phyloP scores from a whole-genome alignment of 192 early-diverging fungal species.

The Glomus cerebriforme region DNA sequence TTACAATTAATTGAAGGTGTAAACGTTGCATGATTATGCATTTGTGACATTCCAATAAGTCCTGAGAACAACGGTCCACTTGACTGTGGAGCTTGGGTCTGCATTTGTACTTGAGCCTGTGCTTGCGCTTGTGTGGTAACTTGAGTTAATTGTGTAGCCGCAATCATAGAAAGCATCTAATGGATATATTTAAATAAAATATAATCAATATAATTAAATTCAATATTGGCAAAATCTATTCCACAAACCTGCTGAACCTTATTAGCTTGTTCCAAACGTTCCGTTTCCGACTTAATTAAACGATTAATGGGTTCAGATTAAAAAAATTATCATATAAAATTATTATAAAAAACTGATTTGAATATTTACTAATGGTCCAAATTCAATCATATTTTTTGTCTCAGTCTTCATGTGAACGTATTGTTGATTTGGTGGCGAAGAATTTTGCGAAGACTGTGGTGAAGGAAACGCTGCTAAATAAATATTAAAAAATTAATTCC shows the following conservation, averaged over 20 bases:
- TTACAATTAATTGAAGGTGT: not conserved
- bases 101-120: not conserved
- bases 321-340: not conserved
- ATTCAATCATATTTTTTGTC: not conserved
- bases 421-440: conserved; percentile 2
- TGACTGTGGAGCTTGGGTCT: not conserved
- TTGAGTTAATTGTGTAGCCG: not conserved
- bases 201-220: not conserved
- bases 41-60: not conserved
- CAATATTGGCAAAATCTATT: not conserved
- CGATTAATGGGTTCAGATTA: not conserved
- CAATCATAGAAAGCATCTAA: not conserved
- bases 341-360: not conserved
- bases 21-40: not conserved
- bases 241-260: conserved; percentile 3
- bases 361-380: not conserved
- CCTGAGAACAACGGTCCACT: not conserved
- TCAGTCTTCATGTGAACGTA: not conserved
- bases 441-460: conserved; percentile 1
- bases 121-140: not conserved
- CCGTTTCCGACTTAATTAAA: not conserved
- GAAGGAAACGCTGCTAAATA: not conserved
- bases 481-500: not conserved
- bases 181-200: not conserved
- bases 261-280: conserved; percentile 7